Evolutionary conservation across 441 rosid species (phyloP).

Genomic region (Monsonia emarginata): DNA sequence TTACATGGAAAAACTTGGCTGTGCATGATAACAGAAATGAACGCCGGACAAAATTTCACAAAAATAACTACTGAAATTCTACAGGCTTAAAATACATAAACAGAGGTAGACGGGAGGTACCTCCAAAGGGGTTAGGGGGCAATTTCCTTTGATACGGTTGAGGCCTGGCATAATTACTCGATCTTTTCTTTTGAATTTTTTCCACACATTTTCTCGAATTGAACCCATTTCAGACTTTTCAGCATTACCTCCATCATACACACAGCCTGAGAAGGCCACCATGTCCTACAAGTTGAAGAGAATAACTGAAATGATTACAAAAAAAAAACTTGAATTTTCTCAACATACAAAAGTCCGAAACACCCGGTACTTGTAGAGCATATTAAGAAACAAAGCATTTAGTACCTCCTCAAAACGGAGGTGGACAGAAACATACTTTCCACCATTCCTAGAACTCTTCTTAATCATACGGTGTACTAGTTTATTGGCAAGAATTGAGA

Average conservation of each 20-base stretch:
- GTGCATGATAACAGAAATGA: background rate
- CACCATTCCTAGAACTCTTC: constrained; percentile 57
- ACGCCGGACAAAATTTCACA: background rate
- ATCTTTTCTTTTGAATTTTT: constrained; percentile 68
- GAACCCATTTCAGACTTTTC: constrained; percentile 58
- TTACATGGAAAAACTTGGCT: background rate
- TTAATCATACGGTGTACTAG: constrained; percentile 57
- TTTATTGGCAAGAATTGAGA: constrained; percentile 50
- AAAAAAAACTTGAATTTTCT: background rate
- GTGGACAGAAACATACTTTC: constrained; percentile 74
- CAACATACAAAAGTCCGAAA: background rate
- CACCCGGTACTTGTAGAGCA: background rate
- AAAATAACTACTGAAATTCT: constrained; percentile 2
- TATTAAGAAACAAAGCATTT: background rate
- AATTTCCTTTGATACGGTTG: constrained; percentile 75
- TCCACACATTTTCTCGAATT: constrained; percentile 68
- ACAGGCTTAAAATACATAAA: constrained; percentile 9
- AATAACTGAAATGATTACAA: background rate
- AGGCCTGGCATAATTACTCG: constrained; percentile 53
- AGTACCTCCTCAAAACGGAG: constrained; percentile 89
- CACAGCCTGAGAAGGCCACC: constrained; percentile 95
- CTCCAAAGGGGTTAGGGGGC: constrained; percentile 91
- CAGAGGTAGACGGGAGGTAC: constrained; percentile 28
- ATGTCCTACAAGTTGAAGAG: constrained; percentile 50
- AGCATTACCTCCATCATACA: constrained; percentile 72